Evolutionary conservation across 805 yeast genomes (phyloP).

Genomic region (Sugiyamaella qingdaonensis): DNA sequence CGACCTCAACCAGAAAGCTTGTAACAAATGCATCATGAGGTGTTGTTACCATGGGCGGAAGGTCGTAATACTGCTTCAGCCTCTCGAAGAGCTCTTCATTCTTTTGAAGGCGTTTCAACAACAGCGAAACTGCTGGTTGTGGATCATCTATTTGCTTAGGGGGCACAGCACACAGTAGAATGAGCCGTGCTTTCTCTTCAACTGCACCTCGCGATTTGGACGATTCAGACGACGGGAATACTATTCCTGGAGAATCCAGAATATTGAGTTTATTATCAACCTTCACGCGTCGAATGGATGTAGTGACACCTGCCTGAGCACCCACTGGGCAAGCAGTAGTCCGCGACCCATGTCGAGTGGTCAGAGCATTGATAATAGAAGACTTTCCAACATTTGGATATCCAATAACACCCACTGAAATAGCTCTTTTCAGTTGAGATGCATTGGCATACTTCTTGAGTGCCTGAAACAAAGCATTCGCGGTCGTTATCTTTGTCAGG

Average conservation of each 20-base stretch:
- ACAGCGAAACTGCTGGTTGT: slow-evolving; percentile 67
- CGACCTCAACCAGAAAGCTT: slow-evolving; percentile 85
- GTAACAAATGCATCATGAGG: slow-evolving; percentile 76
- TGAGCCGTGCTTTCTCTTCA: slow-evolving; percentile 83
- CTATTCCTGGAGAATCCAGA: slow-evolving; percentile 96
- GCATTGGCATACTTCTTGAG: slow-evolving; percentile 81
- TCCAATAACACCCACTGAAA: slow-evolving; percentile 92
- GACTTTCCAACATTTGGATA: slow-evolving; percentile 98
- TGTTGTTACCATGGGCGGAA: slow-evolving; percentile 74
- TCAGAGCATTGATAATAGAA: slow-evolving; percentile 82
- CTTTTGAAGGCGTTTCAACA: slow-evolving; percentile 72
- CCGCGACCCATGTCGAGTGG: slow-evolving; percentile 59
- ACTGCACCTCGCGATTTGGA: slow-evolving; percentile 33
- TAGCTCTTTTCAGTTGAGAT: slow-evolving; percentile 80
- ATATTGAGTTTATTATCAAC: slow-evolving; percentile 84
- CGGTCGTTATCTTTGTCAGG: slow-evolving; percentile 65
- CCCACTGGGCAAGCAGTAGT: slow-evolving; percentile 91
- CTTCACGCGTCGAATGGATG: slow-evolving; percentile 85
- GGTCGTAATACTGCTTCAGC: slow-evolving; percentile 64
- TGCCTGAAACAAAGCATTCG: slow-evolving; percentile 69
- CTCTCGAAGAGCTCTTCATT: slow-evolving; percentile 61
- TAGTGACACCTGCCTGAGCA: slow-evolving; percentile 96
- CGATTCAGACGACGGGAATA: slow-evolving; percentile 65
- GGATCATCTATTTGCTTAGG: slow-evolving; percentile 84
- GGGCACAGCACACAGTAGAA: slow-evolving; percentile 83